A percentile compares a stretch with the other conserved stretches of the same genome.
Evolutionary conservation across 805 yeast species (phyloP).

Genomic region (Starmerella bombi): DNA sequence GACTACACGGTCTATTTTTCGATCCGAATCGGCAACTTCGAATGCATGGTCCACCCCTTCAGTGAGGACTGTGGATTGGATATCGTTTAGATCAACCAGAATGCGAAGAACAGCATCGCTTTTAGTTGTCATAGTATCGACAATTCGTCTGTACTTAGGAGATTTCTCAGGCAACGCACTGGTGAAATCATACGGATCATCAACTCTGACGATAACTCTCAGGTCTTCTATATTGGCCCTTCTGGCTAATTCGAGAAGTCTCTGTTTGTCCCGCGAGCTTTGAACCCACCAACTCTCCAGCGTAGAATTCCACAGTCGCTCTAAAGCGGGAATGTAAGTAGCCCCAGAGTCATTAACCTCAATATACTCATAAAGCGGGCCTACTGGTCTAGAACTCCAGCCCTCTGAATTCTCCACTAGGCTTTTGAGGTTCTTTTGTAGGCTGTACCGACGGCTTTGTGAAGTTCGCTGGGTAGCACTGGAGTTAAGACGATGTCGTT

Average conservation of each 20-base stretch:
- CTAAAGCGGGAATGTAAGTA: constrained; percentile 36
- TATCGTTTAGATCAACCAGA: constrained; percentile 24
- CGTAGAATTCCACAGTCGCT: constrained; percentile 37
- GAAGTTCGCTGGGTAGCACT: too few species aligned
- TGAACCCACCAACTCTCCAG: constrained; percentile 57
- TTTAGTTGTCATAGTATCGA: constrained; percentile 49
- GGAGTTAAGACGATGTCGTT: too few species aligned
- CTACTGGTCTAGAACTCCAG: constrained; percentile 42
- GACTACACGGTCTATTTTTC: neutral
- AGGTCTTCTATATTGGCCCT: constrained; percentile 22
- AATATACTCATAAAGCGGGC: constrained; percentile 63
- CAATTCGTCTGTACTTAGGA: constrained; percentile 34
- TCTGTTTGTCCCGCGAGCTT: constrained; percentile 43
- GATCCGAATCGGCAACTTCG: neutral
- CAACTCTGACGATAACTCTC: constrained; percentile 38
- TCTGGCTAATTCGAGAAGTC: constrained; percentile 18
- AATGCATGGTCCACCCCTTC: neutral
- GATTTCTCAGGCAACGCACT: constrained; percentile 32
- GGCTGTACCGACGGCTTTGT: too few species aligned
- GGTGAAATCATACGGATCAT: constrained; percentile 45
- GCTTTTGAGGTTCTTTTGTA: too few species aligned
- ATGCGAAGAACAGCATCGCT: constrained; percentile 7
- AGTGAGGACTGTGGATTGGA: constrained; percentile 10
- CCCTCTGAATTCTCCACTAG: constrained; percentile 1
- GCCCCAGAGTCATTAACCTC: constrained; percentile 49